These are phyloP conservation scores for Aspergillus intermedius DNA, from an alignment of 2,329 filamentous ascomycete genomes.

Conservation along the genomic window DNA sequence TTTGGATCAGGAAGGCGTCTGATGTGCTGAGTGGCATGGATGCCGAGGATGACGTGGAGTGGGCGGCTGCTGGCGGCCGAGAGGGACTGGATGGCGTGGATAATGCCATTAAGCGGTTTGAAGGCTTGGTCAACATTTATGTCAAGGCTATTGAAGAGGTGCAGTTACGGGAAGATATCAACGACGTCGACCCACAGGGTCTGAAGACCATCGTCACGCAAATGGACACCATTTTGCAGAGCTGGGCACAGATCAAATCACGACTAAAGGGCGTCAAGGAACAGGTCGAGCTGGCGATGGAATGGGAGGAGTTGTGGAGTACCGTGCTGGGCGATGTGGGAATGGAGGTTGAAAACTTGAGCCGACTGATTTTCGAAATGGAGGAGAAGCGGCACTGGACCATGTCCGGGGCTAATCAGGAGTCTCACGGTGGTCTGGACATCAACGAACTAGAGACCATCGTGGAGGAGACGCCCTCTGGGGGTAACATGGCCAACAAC, in stretches of 20 bases:
- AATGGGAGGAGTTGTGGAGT: conserved; percentile 97
- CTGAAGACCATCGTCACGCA: conserved; percentile 70
- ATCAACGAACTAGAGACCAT: conserved; percentile 89
- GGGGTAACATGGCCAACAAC: conserved; percentile 48
- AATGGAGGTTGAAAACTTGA: conserved; percentile 74
- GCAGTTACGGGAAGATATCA: conserved; percentile 71
- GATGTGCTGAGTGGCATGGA: conserved; percentile 85
- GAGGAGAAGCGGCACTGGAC: conserved; percentile 85
- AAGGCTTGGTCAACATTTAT: conserved; percentile 84
- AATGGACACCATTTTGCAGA: conserved; percentile 79
- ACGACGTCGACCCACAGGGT: conserved; percentile 61
- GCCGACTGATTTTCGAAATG: conserved; percentile 88
- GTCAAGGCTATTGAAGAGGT: conserved; percentile 89
- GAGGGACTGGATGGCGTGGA: conserved; percentile 52
- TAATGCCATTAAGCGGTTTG: conserved; percentile 71
- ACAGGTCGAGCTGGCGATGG: conserved; percentile 95
- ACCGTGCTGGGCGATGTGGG: conserved; percentile 89
- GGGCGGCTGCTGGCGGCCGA: conserved; percentile 77
- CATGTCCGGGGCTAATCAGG: conserved; percentile 56
- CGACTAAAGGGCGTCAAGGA: conserved; percentile 73
- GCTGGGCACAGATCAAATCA: conserved; percentile 76
- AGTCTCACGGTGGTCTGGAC: conserved; percentile 53
- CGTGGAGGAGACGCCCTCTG: conserved; percentile 71
- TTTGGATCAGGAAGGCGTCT: conserved; percentile 88
- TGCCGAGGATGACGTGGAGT: conserved; percentile 95